phyloP scores from a whole-genome alignment of 306 rosid genomes.

The Vigna angularis region DNA sequence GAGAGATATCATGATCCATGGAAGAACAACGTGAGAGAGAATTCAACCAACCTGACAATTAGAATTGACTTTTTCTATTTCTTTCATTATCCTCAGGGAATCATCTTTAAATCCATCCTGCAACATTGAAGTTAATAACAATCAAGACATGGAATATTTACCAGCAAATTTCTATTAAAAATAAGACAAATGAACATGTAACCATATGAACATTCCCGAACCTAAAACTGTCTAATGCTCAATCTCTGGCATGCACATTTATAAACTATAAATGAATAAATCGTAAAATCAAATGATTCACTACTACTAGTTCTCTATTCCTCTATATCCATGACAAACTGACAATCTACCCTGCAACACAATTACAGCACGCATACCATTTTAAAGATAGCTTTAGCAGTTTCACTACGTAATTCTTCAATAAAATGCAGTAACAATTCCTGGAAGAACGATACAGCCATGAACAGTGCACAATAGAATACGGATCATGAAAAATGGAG shows the following conservation, averaged over 20 bases:
- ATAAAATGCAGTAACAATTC: background rate
- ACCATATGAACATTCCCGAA: conserved; percentile 4
- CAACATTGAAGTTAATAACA: conserved; percentile 41
- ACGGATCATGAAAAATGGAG: background rate
- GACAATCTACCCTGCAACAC: background rate
- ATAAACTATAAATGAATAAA: background rate
- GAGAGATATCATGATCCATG: too few species aligned
- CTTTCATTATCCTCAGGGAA: conserved; percentile 85
- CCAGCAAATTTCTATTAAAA: background rate
- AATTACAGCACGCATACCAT: background rate
- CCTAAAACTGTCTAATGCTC: background rate
- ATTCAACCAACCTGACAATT: conserved; percentile 77
- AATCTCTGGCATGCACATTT: background rate
- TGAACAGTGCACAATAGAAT: background rate
- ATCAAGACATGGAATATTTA: conserved; percentile 5
- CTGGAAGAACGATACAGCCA: background rate
- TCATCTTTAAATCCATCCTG: conserved; percentile 96
- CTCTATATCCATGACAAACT: background rate
- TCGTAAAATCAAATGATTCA: background rate
- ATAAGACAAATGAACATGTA: background rate
- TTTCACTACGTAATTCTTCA: background rate
- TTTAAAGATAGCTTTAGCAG: background rate
- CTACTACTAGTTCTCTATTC: background rate
- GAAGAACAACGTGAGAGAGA: too few species aligned
- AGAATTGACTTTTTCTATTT: conserved; percentile 63